Base-by-base conservation (phyloP, 1,139 yeast genomes). In the Debaryomyces fabryi region DNA sequence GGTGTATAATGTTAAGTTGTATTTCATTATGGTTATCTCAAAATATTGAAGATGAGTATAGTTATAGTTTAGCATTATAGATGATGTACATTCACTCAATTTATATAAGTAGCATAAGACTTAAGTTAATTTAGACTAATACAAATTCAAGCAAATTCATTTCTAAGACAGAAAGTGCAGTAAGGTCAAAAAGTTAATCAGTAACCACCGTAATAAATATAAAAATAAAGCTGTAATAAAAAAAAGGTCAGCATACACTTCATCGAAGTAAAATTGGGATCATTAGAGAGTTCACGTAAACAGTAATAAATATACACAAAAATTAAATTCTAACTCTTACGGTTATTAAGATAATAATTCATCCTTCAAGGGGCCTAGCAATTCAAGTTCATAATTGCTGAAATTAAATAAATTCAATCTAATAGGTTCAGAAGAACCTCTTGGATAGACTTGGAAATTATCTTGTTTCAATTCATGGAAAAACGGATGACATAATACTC, bases 31-130 rank as follows among this genome's bases (percentile, higher is more conserved):
- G 98, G 98, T 74, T 92, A 52, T 90, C 96, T 13, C 98, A 92
- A 67, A 92, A 91, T 64, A 85, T 91, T 52, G 97, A 93, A 65
- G 98, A 92, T 63, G 98, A 92, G 68, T 92, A 91, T 69, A 88
- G 96, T 55, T 92, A 93, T 66, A 87, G 96, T 45, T 79, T 91
- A 63, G 92, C 96, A 44, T 75, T 92, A 57, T 90, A 71, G 68
- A 71, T 59, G 46, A 16, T 38, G 41, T 15, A 32, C 20, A 15
- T 32, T 18, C 15, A 39, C 16, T 39, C 24, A 39, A 13, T 21
- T 30, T 25, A 36, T 41, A 35, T 16, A 35, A 23, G 18, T 29
- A n/a, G 37, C 46, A 36, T 33, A 37, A 43, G 29, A 35, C 30
- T 33, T n/a, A 13, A 30, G 21, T 27, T n/a, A 29, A 23, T 27